phyloP scores from a whole-genome alignment of 179 eudicot species.

The Monotropa hypopitys region DNA sequence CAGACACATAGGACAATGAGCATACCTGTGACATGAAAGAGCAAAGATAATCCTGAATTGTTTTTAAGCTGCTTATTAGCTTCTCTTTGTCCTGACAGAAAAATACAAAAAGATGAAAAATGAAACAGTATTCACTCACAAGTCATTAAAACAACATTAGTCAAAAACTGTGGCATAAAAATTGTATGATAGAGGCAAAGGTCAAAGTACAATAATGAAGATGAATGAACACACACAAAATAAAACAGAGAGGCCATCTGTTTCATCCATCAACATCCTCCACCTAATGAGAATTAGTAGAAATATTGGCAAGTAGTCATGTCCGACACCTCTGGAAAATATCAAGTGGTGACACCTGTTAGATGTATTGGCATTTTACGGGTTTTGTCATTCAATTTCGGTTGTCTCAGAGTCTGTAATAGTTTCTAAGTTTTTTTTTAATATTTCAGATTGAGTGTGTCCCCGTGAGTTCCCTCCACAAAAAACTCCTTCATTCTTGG shows the following conservation, averaged over 20 bases:
- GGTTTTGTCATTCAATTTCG: too few relatives aligned
- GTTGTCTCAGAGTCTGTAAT: too few relatives aligned
- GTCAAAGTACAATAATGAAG: not conserved
- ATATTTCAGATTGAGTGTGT: too few relatives aligned
- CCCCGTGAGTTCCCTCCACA: too few relatives aligned
- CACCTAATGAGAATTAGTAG: not conserved
- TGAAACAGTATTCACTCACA: not conserved
- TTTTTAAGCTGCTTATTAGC: constrained; percentile 68
- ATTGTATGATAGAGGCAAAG: not conserved
- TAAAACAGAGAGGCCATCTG: not conserved
- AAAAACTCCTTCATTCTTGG: too few relatives aligned
- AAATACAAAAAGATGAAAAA: not conserved
- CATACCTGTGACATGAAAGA: constrained; percentile 87
- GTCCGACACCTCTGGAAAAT: not conserved
- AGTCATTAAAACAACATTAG: not conserved
- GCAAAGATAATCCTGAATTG: constrained; percentile 86
- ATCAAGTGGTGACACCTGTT: not conserved
- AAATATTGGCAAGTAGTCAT: not conserved
- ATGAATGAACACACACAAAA: not conserved
- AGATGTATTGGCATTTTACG: too few relatives aligned
- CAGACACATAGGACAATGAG: not conserved
- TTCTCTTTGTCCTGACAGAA: constrained; percentile 69
- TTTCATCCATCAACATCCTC: not conserved
- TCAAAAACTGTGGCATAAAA: not conserved
- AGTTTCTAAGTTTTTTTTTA: too few relatives aligned